Evolutionary conservation across 805 yeast genomes (phyloP).

Genomic region (Metschnikowia borealis): DNA sequence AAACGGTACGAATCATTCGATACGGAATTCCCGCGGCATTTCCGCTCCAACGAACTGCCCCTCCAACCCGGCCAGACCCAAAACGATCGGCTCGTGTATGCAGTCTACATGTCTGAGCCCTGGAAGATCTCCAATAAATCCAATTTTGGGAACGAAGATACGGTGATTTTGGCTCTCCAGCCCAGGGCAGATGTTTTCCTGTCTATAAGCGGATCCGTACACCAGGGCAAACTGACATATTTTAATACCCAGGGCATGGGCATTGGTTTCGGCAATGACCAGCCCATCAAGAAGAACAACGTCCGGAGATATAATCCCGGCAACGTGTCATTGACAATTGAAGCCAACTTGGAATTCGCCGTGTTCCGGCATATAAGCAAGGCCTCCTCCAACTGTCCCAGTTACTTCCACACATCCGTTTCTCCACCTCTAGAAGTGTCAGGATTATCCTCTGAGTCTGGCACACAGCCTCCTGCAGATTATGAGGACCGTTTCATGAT

Average conservation of each 20-base stretch:
- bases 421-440: background rate
- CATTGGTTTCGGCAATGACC: constrained; percentile 72
- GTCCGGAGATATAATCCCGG: constrained; percentile 57
- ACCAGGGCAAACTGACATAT: constrained; percentile 44
- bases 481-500: constrained; percentile 71
- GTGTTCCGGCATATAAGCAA: constrained; percentile 66
- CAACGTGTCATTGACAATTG: constrained; percentile 74
- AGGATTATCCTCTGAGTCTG: constrained; percentile 18
- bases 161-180: constrained; percentile 59
- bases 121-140: constrained; percentile 75
- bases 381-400: constrained; percentile 18
- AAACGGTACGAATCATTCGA: constrained; percentile 51
- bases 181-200: constrained; percentile 59
- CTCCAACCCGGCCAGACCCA: constrained; percentile 35
- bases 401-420: constrained; percentile 20
- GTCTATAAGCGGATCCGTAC: constrained; percentile 28
- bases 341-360: constrained; percentile 74
- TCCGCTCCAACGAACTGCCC: constrained; percentile 24
- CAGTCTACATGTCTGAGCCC: constrained; percentile 61
- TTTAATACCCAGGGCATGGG: constrained; percentile 77
- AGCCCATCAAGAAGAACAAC: constrained; percentile 52
- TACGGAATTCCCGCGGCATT: constrained; percentile 41
- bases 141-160: constrained; percentile 60
- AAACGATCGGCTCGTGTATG: constrained; percentile 50
- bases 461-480: constrained; percentile 16